Percentiles rank a stretch among this genome's conserved stretches.
phyloP scores from a whole-genome alignment of 345 rosid species.

The Corymbia maculata region DNA sequence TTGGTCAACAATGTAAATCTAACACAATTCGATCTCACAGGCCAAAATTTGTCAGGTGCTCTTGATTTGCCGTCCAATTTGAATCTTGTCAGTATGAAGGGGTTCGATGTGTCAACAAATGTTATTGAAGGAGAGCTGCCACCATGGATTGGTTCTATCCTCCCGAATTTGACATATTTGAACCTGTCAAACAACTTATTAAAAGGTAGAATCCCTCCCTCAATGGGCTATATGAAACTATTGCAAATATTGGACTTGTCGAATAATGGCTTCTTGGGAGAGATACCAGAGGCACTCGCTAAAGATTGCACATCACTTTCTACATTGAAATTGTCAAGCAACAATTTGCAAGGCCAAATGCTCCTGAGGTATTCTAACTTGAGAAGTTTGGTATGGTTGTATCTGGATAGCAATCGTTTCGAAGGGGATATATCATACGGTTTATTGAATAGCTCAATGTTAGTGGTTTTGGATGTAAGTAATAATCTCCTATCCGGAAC shows the following conservation, averaged over 20 bases:
- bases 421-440: accelerated
- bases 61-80: not conserved
- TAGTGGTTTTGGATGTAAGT: not conserved
- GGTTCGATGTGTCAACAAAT: conserved; percentile 5
- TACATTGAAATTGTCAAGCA: not conserved
- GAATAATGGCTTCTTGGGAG: conserved; percentile 2
- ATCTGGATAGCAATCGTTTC: not conserved
- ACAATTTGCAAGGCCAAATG: not conserved
- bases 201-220: conserved; percentile 12
- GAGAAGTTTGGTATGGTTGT: accelerated
- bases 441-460: accelerated
- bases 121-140: conserved; percentile 1
- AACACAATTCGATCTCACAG: not conserved
- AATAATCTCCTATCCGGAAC: conserved; percentile 2
- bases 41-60: not conserved
- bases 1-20: conserved; percentile 12
- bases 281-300: not conserved
- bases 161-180: not conserved
- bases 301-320: not conserved
- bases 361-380: not conserved
- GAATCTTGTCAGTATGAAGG: accelerated
- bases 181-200: conserved; percentile 3
- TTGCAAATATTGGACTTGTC: conserved; percentile 1
- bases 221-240: not conserved
- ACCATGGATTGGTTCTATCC: not conserved